Evolutionary conservation across 768 basidiomycete species (phyloP).

Genomic region (Phaffia tasmanica): DNA sequence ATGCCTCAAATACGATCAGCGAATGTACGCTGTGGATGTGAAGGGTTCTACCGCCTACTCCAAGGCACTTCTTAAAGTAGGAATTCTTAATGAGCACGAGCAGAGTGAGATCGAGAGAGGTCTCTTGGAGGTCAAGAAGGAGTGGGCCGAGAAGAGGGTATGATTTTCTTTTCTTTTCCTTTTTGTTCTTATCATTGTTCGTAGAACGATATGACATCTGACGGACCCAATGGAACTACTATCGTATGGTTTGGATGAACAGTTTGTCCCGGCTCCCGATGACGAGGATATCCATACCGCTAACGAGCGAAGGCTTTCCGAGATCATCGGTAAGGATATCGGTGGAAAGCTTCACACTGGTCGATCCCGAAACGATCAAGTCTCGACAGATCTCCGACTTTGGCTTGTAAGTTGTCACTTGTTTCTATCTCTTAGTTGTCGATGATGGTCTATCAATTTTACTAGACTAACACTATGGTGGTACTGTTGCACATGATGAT

Average conservation of each 20-base stretch:
- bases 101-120: conserved; percentile 56
- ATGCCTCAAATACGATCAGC: conserved; percentile 83
- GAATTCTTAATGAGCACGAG: conserved; percentile 71
- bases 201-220: background rate
- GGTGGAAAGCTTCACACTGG: conserved; percentile 97
- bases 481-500: background rate
- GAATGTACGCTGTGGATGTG: conserved; percentile 87
- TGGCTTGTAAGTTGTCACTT: conserved; percentile 53
- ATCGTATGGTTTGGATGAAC: background rate
- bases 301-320: conserved; percentile 85
- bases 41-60: conserved; percentile 92
- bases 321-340: conserved; percentile 72
- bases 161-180: conserved; percentile 28
- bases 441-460: background rate
- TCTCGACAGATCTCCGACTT: conserved; percentile 93
- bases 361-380: conserved; percentile 93
- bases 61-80: conserved; percentile 63
- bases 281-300: conserved; percentile 99
- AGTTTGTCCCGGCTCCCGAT: conserved; percentile 71
- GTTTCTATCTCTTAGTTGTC: background rate
- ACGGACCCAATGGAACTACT: too few species aligned
- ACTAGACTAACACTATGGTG: background rate
- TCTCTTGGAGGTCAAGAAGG: conserved; percentile 59
- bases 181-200: background rate
- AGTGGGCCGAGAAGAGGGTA: conserved; percentile 74